phyloP scores from a whole-genome alignment of 176 grass and related monocot genomes.

The Triticum timopheevii region DNA sequence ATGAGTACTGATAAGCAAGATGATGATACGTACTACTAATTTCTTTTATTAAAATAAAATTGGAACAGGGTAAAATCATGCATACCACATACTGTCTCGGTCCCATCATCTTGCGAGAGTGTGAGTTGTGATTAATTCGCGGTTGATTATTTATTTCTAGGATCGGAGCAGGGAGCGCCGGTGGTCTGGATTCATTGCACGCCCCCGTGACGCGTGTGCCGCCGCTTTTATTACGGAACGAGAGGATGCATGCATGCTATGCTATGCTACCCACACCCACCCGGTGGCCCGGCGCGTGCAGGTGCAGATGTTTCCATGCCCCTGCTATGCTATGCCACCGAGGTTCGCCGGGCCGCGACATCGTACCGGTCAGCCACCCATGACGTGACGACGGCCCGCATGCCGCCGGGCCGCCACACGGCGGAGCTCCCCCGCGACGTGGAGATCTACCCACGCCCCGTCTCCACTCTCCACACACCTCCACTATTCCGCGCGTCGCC shows the following conservation, averaged over 20 bases:
- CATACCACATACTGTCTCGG: too few relatives aligned
- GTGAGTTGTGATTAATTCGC: too few relatives aligned
- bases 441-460: neutral
- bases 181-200: neutral
- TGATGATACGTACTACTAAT: too few relatives aligned
- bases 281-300: neutral
- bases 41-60: too few relatives aligned
- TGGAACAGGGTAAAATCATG: too few relatives aligned
- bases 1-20: too few relatives aligned
- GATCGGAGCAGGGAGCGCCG: too few relatives aligned
- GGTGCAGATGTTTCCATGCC: neutral
- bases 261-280: too few relatives aligned
- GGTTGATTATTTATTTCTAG: too few relatives aligned
- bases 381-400: neutral
- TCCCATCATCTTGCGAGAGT: too few relatives aligned
- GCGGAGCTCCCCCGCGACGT: neutral
- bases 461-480: neutral
- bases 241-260: neutral
- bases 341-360: neutral
- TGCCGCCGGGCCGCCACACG: neutral
- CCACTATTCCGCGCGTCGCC: neutral
- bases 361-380: neutral
- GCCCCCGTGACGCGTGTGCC: neutral
- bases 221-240: neutral
- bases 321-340: neutral